Base-by-base conservation (phyloP, 1,284 basidiomycete genomes). In the Athelia sp. region DNA sequence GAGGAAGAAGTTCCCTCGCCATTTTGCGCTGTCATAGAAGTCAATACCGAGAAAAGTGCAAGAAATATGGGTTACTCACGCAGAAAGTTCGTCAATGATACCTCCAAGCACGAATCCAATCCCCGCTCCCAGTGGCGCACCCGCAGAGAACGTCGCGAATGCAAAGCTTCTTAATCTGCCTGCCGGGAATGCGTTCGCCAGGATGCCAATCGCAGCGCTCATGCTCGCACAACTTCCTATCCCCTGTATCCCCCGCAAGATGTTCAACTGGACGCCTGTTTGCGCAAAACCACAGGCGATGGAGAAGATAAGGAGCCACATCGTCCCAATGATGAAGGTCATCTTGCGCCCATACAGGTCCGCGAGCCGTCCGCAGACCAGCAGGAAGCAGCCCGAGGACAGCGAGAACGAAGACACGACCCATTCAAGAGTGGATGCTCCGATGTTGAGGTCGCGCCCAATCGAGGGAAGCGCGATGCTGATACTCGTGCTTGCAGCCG, bases 101-200 rank as follows among this genome's bases (percentile, higher is more conserved):
- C 88, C 90, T 10, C 90, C 90, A 3, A 87, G 58, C 0, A 80
- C 62, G 26, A 75, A 70, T 2, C 87, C 86, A 9, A 89, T 61
- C 0, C 76, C 80, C 1, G 73, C 81, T 0, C 87, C 88, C 0
- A 92, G 42, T 0, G 92, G 90, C 3, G 88, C 90, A n/a, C 92
- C 91, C 0, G 90, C 79, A 3, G 82, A 74, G 53, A 91, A 92
- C 0, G 83, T 82, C 1, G 90, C 81, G 55, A 92, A 92, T 0
- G 89, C 90, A 0, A 81, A 66, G 0, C 85, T 81, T 4, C 91
- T 77, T 1, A 81, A 74, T 6, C 72, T 72, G 0, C 83, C 81
- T 0, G 82, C 80, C 2, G 86, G 84, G 59, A 92, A 92, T 0
- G 81, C 71, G 32, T 84, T 75, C 0, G 90, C 89, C 18, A 93